Conservation (phyloP, 2,329 filamentous ascomycete genomes). For the Penicillium sp. region DNA sequence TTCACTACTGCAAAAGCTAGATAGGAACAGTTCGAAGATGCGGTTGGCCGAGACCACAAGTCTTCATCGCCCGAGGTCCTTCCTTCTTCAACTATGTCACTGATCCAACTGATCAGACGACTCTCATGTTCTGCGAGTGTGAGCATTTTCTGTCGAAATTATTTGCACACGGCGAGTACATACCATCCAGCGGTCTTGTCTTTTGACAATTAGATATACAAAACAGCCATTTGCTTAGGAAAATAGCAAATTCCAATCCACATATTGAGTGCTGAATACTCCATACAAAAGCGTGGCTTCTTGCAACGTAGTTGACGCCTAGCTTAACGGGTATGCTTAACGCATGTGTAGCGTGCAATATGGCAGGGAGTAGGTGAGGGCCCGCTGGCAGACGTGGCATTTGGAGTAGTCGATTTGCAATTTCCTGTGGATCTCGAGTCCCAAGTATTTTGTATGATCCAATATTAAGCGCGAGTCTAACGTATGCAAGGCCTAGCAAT, state of each 20-base stretch:
- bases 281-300: slow-evolving; percentile 23
- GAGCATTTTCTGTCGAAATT: not conserved
- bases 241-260: slow-evolving; percentile 26
- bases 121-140: slow-evolving; percentile 14
- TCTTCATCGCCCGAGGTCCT: slow-evolving; percentile 19
- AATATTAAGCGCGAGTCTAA: slow-evolving; percentile 45
- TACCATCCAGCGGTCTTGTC: slow-evolving; percentile 10
- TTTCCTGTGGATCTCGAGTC: slow-evolving; percentile 60
- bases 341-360: slow-evolving; percentile 67
- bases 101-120: slow-evolving; percentile 18
- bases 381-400: slow-evolving; percentile 53
- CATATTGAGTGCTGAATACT: slow-evolving; percentile 29
- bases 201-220: slow-evolving; percentile 7
- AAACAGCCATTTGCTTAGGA: slow-evolving; percentile 27
- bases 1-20: not conserved
- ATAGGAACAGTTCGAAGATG: slow-evolving; percentile 8
- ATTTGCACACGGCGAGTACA: not conserved
- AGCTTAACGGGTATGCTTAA: slow-evolving; percentile 54
- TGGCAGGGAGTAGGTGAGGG: slow-evolving; percentile 61
- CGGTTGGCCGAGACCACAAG: not conserved
- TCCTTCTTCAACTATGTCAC: slow-evolving; percentile 24
- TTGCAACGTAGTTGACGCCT: slow-evolving; percentile 23
- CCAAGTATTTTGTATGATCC: slow-evolving; percentile 54
- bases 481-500: slow-evolving; percentile 57
- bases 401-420: slow-evolving; percentile 33